Evolutionary conservation across 1,139 yeast genomes (phyloP), one percentile per base, ranked within the genome.

Genomic region (Candida sanyaensis): DNA sequence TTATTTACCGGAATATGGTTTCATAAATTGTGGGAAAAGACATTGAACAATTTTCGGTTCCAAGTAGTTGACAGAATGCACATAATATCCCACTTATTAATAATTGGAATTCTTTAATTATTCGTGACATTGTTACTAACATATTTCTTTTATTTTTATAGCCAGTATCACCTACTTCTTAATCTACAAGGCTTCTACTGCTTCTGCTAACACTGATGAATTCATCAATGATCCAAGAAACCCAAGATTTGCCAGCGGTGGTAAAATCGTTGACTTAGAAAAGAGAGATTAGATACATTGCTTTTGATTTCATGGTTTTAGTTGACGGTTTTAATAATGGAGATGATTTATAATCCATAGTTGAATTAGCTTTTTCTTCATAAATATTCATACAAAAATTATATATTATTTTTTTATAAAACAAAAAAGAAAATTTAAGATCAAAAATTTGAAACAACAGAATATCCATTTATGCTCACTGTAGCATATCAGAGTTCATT

Each of bases 191-290:
- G 78, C 68, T 37, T 62, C 74, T 48, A 59, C 59, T 54, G 79
- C 77, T 51, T 71, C 77, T 50, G 65, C 66, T 69, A 69, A 75
- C 75, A 69, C 79, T 46, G 76, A 70, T 50, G 80, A 75, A 63
- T 75, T 71, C 66, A 75, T 75, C 61, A 75, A 75, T 58, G 80
- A 75, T 64, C 80, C 80, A 68, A 75, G 79, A 73, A 80, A 75
- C 67, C 80, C 80, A 61, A 75, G 80, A 71, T 75, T 75, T 53
- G 72, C 74, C 60, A 68, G 63, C 52, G 80, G 80, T 61, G 80
- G 79, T 56, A 75, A 75, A 69, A 74, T 72, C 68, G 72, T 75
- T 55, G 79, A 75, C 57, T 73, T 75, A 63, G 76, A 71, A 57
- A 71, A 73, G 44, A 51, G 43, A 43, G 53, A 51, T 39, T 46